These are phyloP conservation scores for Sinapis alba DNA, from an alignment of 441 rosid genomes.

Conservation along the genomic window DNA sequence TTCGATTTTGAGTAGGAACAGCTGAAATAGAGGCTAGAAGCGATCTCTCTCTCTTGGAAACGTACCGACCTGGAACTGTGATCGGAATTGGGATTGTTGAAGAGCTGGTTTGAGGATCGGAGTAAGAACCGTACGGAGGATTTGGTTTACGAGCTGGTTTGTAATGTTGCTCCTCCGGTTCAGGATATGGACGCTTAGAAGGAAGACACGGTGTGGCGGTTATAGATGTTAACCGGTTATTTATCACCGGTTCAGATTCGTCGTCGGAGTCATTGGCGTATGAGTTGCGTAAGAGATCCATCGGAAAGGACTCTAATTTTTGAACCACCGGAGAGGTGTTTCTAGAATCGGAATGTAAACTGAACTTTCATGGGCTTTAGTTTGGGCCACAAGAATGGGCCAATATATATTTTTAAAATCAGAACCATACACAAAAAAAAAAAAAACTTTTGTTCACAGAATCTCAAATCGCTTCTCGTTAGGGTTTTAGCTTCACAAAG, in stretches of 20 bases:
- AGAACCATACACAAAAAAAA: background rate
- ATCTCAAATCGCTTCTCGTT: conserved; percentile 12
- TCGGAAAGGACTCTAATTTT: background rate
- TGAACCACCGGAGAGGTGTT: background rate
- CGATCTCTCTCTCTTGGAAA: conserved; percentile 73
- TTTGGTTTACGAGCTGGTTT: background rate
- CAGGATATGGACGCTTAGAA: conserved; percentile 32
- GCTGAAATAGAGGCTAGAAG: conserved; percentile 34
- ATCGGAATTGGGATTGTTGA: conserved; percentile 26
- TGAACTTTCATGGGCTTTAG: background rate
- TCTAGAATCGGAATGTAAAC: background rate
- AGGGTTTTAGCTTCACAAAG: conserved; percentile 35
- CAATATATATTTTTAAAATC: background rate
- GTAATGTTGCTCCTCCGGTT: conserved; percentile 15
- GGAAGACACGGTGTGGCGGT: conserved; percentile 12
- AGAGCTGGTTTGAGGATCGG: conserved; percentile 26
- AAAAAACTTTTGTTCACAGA: background rate
- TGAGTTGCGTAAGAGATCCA: conserved; percentile 38
- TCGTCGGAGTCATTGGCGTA: conserved; percentile 41
- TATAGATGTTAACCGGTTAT: background rate
- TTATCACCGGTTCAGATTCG: conserved; percentile 19
- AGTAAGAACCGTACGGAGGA: conserved; percentile 2
- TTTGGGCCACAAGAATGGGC: background rate
- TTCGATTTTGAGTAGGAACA: conserved; percentile 23
- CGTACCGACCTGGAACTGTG: conserved; percentile 55